These are phyloP conservation scores for Candida insectalens DNA, from an alignment of 805 yeast genomes.

Conservation along the genomic window DNA sequence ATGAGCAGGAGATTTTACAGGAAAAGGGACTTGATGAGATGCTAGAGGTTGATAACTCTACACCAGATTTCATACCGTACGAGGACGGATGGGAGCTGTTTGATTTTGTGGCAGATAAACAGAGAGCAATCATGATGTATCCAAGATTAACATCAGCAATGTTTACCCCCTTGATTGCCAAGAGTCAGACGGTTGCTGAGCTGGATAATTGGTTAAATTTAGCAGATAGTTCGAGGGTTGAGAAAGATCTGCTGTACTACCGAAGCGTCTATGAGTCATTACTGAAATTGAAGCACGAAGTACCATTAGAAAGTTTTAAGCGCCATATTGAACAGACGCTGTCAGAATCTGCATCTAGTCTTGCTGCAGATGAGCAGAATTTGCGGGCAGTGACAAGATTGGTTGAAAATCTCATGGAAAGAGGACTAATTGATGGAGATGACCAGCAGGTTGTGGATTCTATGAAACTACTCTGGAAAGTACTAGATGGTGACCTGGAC, in stretches of 20 bases:
- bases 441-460: constrained; percentile 7
- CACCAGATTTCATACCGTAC: constrained; percentile 8
- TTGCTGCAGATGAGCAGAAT: constrained; percentile 6
- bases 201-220: constrained; percentile 5
- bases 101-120: constrained; percentile 13
- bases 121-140: constrained; percentile 12
- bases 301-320: constrained; percentile 10
- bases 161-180: constrained; percentile 10
- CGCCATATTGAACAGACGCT: too few relatives aligned
- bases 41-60: constrained; percentile 7
- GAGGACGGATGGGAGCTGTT: constrained; percentile 15
- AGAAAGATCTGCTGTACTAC: constrained; percentile 3
- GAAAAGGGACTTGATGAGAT: constrained; percentile 1
- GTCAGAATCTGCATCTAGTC: too few relatives aligned
- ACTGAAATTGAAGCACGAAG: constrained; percentile 1
- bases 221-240: constrained; percentile 4
- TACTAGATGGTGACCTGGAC: too few relatives aligned
- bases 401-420: constrained; percentile 6
- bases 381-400: constrained; percentile 6
- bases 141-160: constrained; percentile 12
- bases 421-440: constrained; percentile 8
- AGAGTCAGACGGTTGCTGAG: constrained; percentile 5
- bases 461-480: constrained; percentile 6
- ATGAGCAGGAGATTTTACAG: constrained; percentile 3
- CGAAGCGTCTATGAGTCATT: constrained; percentile 5